A percentile compares a stretch with the other conserved stretches of the same genome.
Conservation (phyloP, 163 green algal genomes). For the Chlamydomonas reinhardtii region DNA sequence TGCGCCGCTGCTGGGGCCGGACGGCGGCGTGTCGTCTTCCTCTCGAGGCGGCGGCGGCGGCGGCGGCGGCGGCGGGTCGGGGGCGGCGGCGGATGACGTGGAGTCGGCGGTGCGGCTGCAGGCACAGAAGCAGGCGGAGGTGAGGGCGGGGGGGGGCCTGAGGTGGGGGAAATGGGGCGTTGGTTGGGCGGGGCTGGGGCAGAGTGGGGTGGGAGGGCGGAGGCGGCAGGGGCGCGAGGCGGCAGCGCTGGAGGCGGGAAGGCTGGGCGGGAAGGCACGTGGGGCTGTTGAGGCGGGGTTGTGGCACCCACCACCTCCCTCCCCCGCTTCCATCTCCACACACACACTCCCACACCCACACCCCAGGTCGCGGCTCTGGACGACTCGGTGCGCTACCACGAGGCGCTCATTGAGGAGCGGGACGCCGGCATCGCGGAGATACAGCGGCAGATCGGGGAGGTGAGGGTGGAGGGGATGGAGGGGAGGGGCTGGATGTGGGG, state of each 20-base stretch:
- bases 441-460: slow-evolving; percentile 92
- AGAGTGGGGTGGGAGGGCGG: not conserved
- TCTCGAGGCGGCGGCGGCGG: not conserved
- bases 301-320: too few species aligned
- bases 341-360: too few species aligned
- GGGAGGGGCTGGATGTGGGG: not conserved
- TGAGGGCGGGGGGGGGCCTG: not conserved
- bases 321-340: too few species aligned
- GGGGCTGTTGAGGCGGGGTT: too few species aligned
- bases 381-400: slow-evolving; percentile 87
- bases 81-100: slow-evolving; percentile 41
- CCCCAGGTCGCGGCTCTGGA: slow-evolving; percentile 75
- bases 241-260: too few species aligned
- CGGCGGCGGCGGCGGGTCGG: slow-evolving; percentile 9
- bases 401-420: slow-evolving; percentile 95
- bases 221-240: not conserved
- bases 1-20: slow-evolving; percentile 2
- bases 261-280: too few species aligned
- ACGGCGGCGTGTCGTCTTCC: slow-evolving; percentile 3
- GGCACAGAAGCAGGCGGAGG: slow-evolving; percentile 40
- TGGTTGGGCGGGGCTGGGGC: too few species aligned
- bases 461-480: not conserved
- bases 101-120: slow-evolving; percentile 53
- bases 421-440: slow-evolving; percentile 89
- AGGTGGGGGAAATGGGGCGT: not conserved